Percentiles rank a stretch among this genome's conserved stretches.
Evolutionary conservation across 2,329 filamentous ascomycete genomes (phyloP).

Genomic region (Colletotrichum liriopes): DNA sequence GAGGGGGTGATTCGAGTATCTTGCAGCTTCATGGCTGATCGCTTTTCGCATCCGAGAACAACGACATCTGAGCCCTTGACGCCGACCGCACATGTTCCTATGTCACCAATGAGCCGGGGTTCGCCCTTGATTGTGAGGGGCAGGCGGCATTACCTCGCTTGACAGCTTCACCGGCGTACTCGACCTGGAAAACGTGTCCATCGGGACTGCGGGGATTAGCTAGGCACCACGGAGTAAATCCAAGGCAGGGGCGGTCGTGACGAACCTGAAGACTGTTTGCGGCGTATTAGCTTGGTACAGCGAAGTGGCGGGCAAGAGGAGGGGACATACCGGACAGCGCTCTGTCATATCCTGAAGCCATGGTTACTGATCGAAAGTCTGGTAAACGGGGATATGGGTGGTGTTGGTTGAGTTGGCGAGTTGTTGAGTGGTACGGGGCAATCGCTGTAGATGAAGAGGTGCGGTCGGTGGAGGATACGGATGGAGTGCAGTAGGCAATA

Average conservation of each 20-base stretch:
- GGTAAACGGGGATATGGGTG: conserved; percentile 34
- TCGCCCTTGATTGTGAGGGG: conserved; percentile 38
- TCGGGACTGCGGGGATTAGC: conserved; percentile 84
- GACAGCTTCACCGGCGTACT: conserved; percentile 98
- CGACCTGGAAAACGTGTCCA: conserved; percentile 99
- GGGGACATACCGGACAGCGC: conserved; percentile 89
- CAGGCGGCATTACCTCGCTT: conserved; percentile 82
- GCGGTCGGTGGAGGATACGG: conserved; percentile 35
- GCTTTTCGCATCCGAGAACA: conserved; percentile 97
- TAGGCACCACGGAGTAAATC: conserved; percentile 35
- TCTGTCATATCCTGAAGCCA: conserved; percentile 99
- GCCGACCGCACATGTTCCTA: conserved; percentile 96
- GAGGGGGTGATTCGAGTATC: conserved; percentile 99
- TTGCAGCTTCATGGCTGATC: conserved; percentile 99
- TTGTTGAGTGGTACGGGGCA: conserved; percentile 32
- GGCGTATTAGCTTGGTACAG: conserved; percentile 57
- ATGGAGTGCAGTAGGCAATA: conserved; percentile 38
- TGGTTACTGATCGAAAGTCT: conserved; percentile 50
- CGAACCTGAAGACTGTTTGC: conserved; percentile 85
- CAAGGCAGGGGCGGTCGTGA: conserved; percentile 44
- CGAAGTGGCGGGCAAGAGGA: conserved; percentile 50
- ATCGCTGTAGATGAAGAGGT: conserved; percentile 38
- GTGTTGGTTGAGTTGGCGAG: conserved; percentile 11
- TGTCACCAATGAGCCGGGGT: conserved; percentile 46
- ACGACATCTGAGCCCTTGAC: conserved; percentile 97